Evolutionary conservation across 495 filamentous ascomycete species (phyloP).

Genomic region (Extremus antarcticus): DNA sequence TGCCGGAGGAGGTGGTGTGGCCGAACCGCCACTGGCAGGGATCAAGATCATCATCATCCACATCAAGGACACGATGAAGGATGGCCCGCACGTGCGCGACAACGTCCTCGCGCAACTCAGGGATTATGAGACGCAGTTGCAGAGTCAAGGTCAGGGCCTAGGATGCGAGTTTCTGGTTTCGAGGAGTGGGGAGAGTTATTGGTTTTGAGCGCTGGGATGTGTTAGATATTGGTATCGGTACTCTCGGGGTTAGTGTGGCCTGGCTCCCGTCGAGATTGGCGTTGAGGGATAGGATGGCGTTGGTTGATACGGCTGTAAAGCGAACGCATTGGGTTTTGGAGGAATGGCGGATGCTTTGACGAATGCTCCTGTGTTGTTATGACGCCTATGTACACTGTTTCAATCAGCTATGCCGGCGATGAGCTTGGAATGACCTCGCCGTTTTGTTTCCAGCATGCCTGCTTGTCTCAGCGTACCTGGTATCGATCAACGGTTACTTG

Average conservation of each 20-base stretch:
- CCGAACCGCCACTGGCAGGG: conserved; percentile 38
- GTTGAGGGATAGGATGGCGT: neutral
- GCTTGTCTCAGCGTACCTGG: no score
- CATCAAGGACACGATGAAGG: conserved; percentile 33
- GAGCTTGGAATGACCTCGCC: no score
- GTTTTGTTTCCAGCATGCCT: no score
- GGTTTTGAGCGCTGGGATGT: conserved; percentile 23
- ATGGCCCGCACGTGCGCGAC: conserved; percentile 48
- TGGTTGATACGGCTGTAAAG: no score
- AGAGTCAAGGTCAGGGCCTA: conserved; percentile 34
- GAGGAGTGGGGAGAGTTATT: conserved; percentile 39
- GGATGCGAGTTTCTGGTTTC: conserved; percentile 73
- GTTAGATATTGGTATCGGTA: neutral
- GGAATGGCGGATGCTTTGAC: no score
- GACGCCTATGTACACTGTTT: no score
- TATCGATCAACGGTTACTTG: no score
- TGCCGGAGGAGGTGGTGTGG: neutral
- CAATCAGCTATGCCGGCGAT: no score
- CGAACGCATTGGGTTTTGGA: no score
- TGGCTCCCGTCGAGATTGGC: neutral
- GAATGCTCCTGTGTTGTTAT: no score
- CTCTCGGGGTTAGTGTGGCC: neutral
- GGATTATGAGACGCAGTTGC: conserved; percentile 45
- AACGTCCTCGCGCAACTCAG: conserved; percentile 57
- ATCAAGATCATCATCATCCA: conserved; percentile 37